These are phyloP conservation scores for Serendipita sp. DNA, from an alignment of 1,284 basidiomycete genomes.

Conservation along the genomic window DNA sequence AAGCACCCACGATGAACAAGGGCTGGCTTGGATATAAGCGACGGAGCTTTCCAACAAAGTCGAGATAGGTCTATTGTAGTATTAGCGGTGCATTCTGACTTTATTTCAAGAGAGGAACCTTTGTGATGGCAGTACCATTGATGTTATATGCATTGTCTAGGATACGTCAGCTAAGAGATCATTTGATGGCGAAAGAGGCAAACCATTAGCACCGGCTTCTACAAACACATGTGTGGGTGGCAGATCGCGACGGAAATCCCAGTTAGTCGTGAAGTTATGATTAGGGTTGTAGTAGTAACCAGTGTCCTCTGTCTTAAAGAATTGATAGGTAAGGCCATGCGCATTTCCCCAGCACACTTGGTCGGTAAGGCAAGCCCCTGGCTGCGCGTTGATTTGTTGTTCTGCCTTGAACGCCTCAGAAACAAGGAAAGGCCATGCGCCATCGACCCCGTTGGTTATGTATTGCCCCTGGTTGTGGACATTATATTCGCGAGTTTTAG, in stretches of 20 bases:
- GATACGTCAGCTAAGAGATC: constrained; percentile 10
- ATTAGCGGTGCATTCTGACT: background rate
- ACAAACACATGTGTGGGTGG: constrained; percentile 40
- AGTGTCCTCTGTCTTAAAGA: constrained; percentile 45
- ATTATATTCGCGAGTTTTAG: background rate
- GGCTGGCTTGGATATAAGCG: constrained; percentile 31
- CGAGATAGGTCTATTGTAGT: constrained; percentile 28
- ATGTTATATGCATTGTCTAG: constrained; percentile 19
- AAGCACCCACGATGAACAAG: constrained; percentile 39
- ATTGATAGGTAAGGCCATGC: constrained; percentile 39
- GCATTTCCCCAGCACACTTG: constrained; percentile 42
- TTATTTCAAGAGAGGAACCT: background rate
- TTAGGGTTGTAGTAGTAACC: constrained; percentile 38
- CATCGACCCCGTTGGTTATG: constrained; percentile 36
- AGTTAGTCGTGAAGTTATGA: constrained; percentile 46
- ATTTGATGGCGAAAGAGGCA: background rate
- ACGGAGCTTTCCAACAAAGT: constrained; percentile 32
- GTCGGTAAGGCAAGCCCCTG: constrained; percentile 37
- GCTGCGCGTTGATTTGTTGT: constrained; percentile 36
- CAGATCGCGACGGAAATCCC: constrained; percentile 36
- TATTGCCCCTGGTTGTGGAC: constrained; percentile 32
- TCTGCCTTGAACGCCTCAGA: constrained; percentile 40
- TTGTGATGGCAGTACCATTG: background rate
- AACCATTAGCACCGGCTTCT: constrained; percentile 28
- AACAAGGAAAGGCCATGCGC: constrained; percentile 43